Evolutionary conservation across 352 stramenopile genomes (phyloP), one percentile per base, ranked within the genome.

Genomic region (Phytophthora nicotianae): DNA sequence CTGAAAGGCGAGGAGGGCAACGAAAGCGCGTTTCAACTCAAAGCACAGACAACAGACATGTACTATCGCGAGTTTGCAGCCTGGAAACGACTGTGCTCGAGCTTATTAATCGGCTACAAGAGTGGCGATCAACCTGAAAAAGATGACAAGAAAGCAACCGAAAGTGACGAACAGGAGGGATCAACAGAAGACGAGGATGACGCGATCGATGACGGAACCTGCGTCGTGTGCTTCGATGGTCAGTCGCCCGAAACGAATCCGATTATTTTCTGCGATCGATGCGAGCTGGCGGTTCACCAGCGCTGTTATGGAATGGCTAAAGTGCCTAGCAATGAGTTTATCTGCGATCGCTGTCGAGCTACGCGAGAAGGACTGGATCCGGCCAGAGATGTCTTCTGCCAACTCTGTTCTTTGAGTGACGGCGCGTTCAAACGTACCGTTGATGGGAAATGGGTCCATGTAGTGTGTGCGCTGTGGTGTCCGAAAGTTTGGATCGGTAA

Each of bases 211-310:
- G 88, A 96, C 41, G 88, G 86, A 0, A 95, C 85, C 6, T 97
- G 90, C 50, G 86, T 96, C 19, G 81, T 97, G 20, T 97, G 90
- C 54, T 96, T 97, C 60, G 90, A 97, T 54, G 88, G 87, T 0
- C 75, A 88, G 48, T 95, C 90, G 21, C 87, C 89, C 0, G 90
- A 97, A 60, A 77, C 78, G 9, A 96, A 96, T 54, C 86, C 86
- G 5, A 96, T 97, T 55, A 86, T 97, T 17, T 96, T 96, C 53
- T 97, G 90, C 46, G 90, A 96, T 65, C 75, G 82, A 11, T 97
- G 90, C 52, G 84, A 95, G 57, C 69, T 97, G 24, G 88, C 88
- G n/a, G 88, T 97, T 19, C 90, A 97, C 54, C 88, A 93, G 62
- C 78, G 81, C 8, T 97, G 90, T 71, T 97, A 97, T 46, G 90